Evolutionary conservation across 352 stramenopile genomes (phyloP).

Genomic region (Elongisporangium prolatum): DNA sequence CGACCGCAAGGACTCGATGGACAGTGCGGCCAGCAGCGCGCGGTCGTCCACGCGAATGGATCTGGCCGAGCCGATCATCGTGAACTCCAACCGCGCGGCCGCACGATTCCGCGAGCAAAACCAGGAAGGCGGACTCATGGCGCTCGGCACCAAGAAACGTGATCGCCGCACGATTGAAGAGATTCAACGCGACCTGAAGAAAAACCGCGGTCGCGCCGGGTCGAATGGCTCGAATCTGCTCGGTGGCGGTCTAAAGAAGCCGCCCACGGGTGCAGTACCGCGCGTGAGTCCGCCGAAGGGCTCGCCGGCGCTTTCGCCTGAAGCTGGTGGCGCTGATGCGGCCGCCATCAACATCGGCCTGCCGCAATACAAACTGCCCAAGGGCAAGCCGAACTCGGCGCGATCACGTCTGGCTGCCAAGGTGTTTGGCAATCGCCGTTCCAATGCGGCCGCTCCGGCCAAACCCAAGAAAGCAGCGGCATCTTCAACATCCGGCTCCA

Average conservation of each 20-base stretch:
- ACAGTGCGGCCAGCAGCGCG: slow-evolving; percentile 13
- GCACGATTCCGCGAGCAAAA: slow-evolving; percentile 63
- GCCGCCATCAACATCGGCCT: slow-evolving; percentile 20
- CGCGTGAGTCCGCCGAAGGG: slow-evolving; percentile 54
- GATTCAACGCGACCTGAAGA: slow-evolving; percentile 77
- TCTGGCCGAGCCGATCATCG: slow-evolving; percentile 44
- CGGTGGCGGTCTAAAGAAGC: slow-evolving; percentile 21
- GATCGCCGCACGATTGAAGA: slow-evolving; percentile 86
- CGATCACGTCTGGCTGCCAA: slow-evolving; percentile 72
- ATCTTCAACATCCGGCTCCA: slow-evolving; percentile 1
- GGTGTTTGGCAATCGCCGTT: slow-evolving; percentile 60
- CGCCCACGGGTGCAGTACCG: slow-evolving; percentile 3
- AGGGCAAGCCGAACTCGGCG: slow-evolving; percentile 67
- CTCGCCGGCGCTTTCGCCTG: slow-evolving; percentile 64
- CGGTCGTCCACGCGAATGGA: slow-evolving; percentile 2
- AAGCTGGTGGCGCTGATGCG: slow-evolving; percentile 25
- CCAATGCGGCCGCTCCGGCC: slow-evolving; percentile 16
- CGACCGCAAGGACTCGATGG: slow-evolving; percentile 36
- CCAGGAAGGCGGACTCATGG: slow-evolving; percentile 48
- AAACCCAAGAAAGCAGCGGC: slow-evolving; percentile 46
- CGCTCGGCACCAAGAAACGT: slow-evolving; percentile 80
- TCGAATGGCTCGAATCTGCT: slow-evolving; percentile 2
- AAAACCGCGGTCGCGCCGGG: slow-evolving; percentile 34
- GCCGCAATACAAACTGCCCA: slow-evolving; percentile 23
- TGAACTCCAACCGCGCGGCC: slow-evolving; percentile 66